Base-by-base conservation (phyloP, 2,329 filamentous ascomycete genomes). In the Chalaropsis thielavioides region DNA sequence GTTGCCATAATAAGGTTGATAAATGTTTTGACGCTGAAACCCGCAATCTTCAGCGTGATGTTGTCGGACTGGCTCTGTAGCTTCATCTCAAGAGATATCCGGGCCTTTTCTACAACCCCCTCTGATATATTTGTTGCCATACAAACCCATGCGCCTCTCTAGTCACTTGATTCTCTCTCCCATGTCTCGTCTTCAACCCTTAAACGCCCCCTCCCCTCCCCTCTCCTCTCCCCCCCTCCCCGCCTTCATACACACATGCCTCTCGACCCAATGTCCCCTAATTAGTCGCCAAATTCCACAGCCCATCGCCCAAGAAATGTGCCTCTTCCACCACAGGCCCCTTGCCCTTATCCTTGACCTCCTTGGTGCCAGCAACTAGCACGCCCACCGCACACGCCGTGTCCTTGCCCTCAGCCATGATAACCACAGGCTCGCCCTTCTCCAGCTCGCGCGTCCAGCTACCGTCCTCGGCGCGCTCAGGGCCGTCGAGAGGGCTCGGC, bases 291-390 rank as follows among this genome's bases (percentile, higher is more conserved):
- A 95, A 73, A 70, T 81, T 89, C 94, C 94, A 99, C 70, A 99
- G 77, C 19, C 92, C 94, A 79, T 99, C 94, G 0, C 94, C 94
- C 64, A 97, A 74, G 77, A 87, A 97, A 81, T 99, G 94, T 40
- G 90, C 90, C 68, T 91, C 88, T 78, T 97, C 92, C 70, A 97
- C 89, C 17, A 92, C 94, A 5, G 92, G 89, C 0, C 94, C 94
- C 78, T 97, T 97, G 69, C 90, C 91, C 78, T 92, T 92, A 69
- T 85, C 86, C 82, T 94, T 96, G 74, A 96, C 92, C 76, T 96
- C 91, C 75, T 87, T 86, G 0, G 94, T 96, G 2, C 91, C 88
- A 72, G 87, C 84, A 71, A 90, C 90, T 73, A 99, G 73, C 68
- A 88, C 79, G 0, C 94, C 94, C 0, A 99, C 87, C 65, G 95